Base-by-base conservation (phyloP, 2,329 filamentous ascomycete species). In the Trichoderma pleuroti region DNA sequence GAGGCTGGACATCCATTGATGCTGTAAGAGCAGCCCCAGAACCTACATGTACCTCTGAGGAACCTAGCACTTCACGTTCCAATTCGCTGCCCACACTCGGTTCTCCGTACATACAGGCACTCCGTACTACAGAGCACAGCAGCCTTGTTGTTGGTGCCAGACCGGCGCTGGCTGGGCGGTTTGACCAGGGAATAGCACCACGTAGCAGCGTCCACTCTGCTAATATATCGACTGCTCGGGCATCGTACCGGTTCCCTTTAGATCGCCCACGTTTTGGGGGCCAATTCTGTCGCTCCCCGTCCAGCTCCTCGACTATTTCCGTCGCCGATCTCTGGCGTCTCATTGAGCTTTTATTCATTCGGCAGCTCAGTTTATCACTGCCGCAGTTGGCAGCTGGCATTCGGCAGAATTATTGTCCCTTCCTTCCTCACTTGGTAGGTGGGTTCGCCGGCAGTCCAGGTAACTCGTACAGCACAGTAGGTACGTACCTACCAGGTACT, bases 381-480 rank as follows among this genome's bases (percentile, higher is more conserved):
- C 63, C 16, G 11, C 18, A 54, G 49, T 21, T 26, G 30, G n/a
- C 30, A 54, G 16, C 12, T 66, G 21, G 63, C 24, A 21, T n/a
- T 66, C 49, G 63, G 46, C n/a, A 8, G 16, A 56, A 56, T 26
- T 59, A 36, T 57, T 68, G 65, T 56, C 32, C 64, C 64, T 67
- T 57, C 32, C 34, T 57, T 57, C 32, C 34, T 57, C 34, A 46
- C 26, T 59, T 26, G 54, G 52, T 32, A 67, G 52, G 34, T 59
- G 18, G 32, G 21, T 34, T 32, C 28, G 46, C n/a, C 26, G 30
- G 56, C 28, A 59, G 56, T 57, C n/a, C n/a, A n/a, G n/a, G n/a
- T n/a, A n/a, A 49, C 18, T 16, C 39, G 26, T 28, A 28, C 26
- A 28, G 26, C 5, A 28, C 42, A 49, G 42, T n/a, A 34, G 42